Conservation (phyloP, 1,284 basidiomycete species). For the Ustilago hordei region DNA sequence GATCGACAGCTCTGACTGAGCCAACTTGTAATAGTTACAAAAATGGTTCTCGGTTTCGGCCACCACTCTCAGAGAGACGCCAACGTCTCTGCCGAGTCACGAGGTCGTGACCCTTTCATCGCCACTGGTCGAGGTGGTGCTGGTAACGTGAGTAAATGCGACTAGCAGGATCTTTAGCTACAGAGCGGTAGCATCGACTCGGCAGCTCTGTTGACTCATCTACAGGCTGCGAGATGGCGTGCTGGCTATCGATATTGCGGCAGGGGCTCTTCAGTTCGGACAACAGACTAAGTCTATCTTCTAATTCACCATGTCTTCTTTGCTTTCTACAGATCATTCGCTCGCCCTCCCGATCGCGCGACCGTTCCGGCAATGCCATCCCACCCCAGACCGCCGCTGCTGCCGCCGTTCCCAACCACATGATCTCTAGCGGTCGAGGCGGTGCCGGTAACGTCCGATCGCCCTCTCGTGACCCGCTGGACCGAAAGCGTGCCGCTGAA, state of each 20-base stretch:
- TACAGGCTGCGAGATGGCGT: neutral
- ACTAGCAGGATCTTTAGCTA: neutral
- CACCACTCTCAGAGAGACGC: conserved; percentile 49
- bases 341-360: conserved; percentile 51
- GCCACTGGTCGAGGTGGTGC: conserved; percentile 64
- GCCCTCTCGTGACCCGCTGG: conserved; percentile 75
- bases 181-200: neutral
- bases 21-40: conserved; percentile 3
- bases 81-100: conserved; percentile 35
- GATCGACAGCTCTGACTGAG: neutral
- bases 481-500: conserved; percentile 64
- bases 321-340: conserved; percentile 46
- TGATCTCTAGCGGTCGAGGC: conserved; percentile 77
- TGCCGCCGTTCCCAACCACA: conserved; percentile 39
- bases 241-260: neutral
- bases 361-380: conserved; percentile 44
- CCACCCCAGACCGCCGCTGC: conserved; percentile 22
- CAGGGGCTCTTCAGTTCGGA: too few relatives aligned
- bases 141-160: conserved; percentile 59
- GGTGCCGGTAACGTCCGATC: conserved; percentile 83
- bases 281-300: too few relatives aligned
- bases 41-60: conserved; percentile 51
- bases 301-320: too few relatives aligned
- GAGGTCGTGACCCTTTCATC: conserved; percentile 59
- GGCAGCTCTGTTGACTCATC: neutral